A percentile compares a stretch with the other conserved stretches of the same genome.
Conservation (phyloP, 192 early-diverging fungal species). For the Rhizophagus sp. region DNA sequence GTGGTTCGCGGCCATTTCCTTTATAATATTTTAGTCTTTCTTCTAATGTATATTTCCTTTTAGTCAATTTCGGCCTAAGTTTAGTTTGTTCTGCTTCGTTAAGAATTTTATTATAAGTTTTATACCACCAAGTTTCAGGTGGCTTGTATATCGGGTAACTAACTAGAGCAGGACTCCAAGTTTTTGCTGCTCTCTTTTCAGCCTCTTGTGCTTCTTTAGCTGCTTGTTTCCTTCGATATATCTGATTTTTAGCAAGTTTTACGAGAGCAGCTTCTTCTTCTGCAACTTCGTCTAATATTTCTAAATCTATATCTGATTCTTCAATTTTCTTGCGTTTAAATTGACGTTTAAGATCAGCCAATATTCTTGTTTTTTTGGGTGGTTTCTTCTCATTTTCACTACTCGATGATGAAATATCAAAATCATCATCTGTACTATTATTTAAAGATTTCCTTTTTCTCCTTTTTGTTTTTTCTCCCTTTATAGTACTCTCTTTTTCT, state of each 20-base stretch:
- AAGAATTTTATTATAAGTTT: not conserved
- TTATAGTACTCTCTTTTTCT: not conserved
- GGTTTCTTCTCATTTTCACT: not conserved
- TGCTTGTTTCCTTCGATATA: not conserved
- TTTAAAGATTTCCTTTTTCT: not conserved
- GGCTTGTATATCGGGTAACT: not conserved
- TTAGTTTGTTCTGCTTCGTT: not conserved
- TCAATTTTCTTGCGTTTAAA: not conserved
- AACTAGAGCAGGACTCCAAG: not conserved
- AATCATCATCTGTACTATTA: not conserved
- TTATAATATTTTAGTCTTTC: not conserved
- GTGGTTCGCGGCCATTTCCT: not conserved
- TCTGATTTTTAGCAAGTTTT: not conserved
- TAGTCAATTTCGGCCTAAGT: not conserved
- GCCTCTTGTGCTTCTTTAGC: not conserved
- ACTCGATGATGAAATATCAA: not conserved
- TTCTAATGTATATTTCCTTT: not conserved
- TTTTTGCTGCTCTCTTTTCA: not conserved
- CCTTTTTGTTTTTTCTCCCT: not conserved
- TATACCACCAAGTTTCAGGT: not conserved
- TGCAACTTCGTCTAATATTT: not conserved
- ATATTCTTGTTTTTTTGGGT: not conserved
- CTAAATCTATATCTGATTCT: not conserved
- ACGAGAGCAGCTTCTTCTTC: not conserved
- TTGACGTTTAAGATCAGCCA: not conserved